Evolutionary conservation across 2,329 filamentous ascomycete species (phyloP).

Genomic region (Alternaria postmessia): DNA sequence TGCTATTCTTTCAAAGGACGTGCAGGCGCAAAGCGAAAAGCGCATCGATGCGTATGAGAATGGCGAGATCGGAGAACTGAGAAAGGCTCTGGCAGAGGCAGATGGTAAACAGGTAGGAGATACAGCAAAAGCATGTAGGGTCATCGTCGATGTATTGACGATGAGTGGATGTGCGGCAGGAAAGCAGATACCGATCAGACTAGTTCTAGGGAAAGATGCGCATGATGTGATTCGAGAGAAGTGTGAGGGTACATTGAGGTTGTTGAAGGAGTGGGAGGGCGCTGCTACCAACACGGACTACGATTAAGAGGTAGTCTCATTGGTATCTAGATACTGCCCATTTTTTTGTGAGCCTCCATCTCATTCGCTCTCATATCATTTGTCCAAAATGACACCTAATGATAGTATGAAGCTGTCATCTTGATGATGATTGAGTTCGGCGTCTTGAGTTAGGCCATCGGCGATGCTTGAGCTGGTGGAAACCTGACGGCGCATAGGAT

Average conservation of each 20-base stretch:
- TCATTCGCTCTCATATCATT: neutral
- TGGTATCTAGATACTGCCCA: neutral
- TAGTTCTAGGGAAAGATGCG: slow-evolving; percentile 59
- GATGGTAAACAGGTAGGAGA: slow-evolving; percentile 65
- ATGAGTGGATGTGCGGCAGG: slow-evolving; percentile 59
- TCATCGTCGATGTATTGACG: slow-evolving; percentile 65
- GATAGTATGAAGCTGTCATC: neutral
- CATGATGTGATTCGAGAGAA: slow-evolving; percentile 20
- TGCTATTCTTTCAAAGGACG: slow-evolving; percentile 51
- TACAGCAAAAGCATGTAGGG: slow-evolving; percentile 60
- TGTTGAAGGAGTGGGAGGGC: slow-evolving; percentile 50
- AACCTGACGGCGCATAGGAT: neutral
- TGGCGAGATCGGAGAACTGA: slow-evolving; percentile 44
- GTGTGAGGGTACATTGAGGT: slow-evolving; percentile 26
- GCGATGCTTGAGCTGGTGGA: neutral
- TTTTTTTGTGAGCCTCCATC: neutral
- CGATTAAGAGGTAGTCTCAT: neutral
- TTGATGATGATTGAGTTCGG: neutral
- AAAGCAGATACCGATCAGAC: slow-evolving; percentile 60
- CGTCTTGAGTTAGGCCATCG: neutral
- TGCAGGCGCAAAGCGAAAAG: slow-evolving; percentile 26
- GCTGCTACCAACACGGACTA: slow-evolving; percentile 30
- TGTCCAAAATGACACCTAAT: neutral
- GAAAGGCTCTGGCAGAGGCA: slow-evolving; percentile 43
- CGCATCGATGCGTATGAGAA: slow-evolving; percentile 44